Evolutionary conservation across 1,284 basidiomycete genomes (phyloP), one percentile per base, ranked within the genome.

Genomic region (Malassezia psittaci): DNA sequence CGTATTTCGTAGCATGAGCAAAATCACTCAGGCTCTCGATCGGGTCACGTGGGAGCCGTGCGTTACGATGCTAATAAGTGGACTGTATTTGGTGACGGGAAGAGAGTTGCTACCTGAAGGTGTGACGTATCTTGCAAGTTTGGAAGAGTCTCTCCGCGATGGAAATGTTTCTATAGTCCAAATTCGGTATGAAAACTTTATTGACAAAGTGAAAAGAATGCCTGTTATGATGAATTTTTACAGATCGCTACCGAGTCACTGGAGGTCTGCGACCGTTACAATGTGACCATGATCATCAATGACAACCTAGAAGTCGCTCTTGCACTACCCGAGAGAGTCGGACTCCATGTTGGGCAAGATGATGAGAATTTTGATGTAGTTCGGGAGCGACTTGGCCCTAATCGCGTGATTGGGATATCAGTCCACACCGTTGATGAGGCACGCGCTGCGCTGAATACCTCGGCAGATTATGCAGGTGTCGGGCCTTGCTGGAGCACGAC

Each of bases 101-200:
- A 79, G 90, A 57, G 82, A 85, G 44, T 77, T 90, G 0, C 79
- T 93, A 5, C 87, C 88, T 2, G 78, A 80, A n/a, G 85, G 84
- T 65, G 61, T 63, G 45, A 68, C 83, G 62, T 90, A 88, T 76
- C 79, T 83, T 45, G 79, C 85, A 65, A 84, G 81, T 29, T 78
- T 94, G 51, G 86, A 88, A 79, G 83, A 87, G 77, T 59, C 88
- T 83, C 82, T 89, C 1, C 77, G 91, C 8, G 77, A 83, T 68
- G 89, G 90, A 21, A 87, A 90, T 12, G 90, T 94, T 0, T 90
- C 88, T 0, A 71, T 93, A 35, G 88, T 94, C 0, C 91, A 96
- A 52, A 61, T 68, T 42, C 60, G 65, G 52, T 54, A 44, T 9
- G 52, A 36, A 29, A 5, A 12, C n/a, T 18, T 11, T 9, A 8